Base-by-base conservation (phyloP, 2,329 filamentous ascomycete genomes). In the Blumeriella jaapii region DNA sequence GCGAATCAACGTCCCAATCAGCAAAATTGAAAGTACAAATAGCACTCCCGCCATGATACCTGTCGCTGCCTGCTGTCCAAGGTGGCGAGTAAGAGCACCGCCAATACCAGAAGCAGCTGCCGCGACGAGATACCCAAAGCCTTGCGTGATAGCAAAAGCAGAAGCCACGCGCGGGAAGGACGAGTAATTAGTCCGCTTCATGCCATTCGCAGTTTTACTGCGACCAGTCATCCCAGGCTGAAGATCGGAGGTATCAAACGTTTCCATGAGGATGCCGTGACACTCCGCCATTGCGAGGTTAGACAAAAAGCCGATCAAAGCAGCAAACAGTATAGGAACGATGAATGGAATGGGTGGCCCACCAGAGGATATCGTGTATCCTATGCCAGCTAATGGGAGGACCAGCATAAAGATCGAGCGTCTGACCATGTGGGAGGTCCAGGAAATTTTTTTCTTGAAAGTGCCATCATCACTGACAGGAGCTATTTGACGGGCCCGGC, bases 231-330 rank as follows among this genome's bases (percentile, higher is more conserved):
- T 78, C 8, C 78, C 77, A 2, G 78, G 74, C 46, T 82, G 79
- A 3, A 87, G 63, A 55, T 87, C 82, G 25, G 78, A 83, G n/a
- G 76, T 82, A 54, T 87, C 82, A 55, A 79, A 87, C 0, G 76
- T 78, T 52, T 86, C 81, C 81, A 87, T 86, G 53, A 86, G 69
- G 19, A 87, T 60, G 1, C 81, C 79, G 44, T 79, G 73, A 56
- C 81, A 85, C 57, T 87, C 82, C 2, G 81, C 72, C 29, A 84
- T 75, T 1, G 79, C 81, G 7, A 89, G 68, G 33, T 75, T 78
- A 2, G 77, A 79, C 4, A 85, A 61, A 48, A 83, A 83, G 0
- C 78, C 80, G 10, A 85, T 68, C 3, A 74, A 54, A 1, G 68
- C 70, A 0, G 78, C 76, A 46, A 85, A 75, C 2, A 78, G 53